These are phyloP conservation scores for Tuber borchii DNA, from an alignment of 495 filamentous ascomycete genomes.

Conservation along the genomic window DNA sequence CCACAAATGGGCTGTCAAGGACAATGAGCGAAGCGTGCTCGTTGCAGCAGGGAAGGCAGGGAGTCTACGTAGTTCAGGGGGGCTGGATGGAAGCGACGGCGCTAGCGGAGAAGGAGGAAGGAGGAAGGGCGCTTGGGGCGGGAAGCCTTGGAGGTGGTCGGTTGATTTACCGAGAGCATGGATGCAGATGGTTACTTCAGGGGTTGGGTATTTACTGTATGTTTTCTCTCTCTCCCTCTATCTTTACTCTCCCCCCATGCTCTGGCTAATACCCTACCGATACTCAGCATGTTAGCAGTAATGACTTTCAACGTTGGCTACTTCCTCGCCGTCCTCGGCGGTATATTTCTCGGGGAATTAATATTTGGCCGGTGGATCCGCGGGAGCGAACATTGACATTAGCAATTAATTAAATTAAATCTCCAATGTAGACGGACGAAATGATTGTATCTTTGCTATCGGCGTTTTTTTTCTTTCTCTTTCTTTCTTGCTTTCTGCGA, in stretches of 20 bases:
- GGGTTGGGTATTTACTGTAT: conserved; percentile 83
- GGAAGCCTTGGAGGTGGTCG: conserved; percentile 67
- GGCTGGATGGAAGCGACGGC: conserved; percentile 54
- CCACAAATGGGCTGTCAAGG: conserved; percentile 45
- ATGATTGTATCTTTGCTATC: neutral
- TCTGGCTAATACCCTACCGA: conserved; percentile 6
- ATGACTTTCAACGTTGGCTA: conserved; percentile 99
- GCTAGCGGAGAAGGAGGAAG: conserved; percentile 64
- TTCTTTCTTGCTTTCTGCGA: neutral
- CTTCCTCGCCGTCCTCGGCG: conserved; percentile 77
- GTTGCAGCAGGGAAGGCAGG: conserved; percentile 43
- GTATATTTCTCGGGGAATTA: conserved; percentile 77
- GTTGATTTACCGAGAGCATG: conserved; percentile 69
- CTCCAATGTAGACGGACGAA: neutral
- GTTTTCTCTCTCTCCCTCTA: conserved; percentile 43
- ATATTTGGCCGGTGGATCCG: conserved; percentile 61
- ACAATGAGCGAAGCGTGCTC: conserved; percentile 11
- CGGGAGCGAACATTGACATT: conserved; percentile 43
- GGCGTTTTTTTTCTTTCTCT: neutral
- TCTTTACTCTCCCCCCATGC: neutral
- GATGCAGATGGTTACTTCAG: conserved; percentile 62
- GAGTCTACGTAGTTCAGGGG: conserved; percentile 48
- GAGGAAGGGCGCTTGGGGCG: conserved; percentile 37
- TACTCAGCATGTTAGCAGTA: conserved; percentile 82
- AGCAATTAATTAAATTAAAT: neutral